Base-by-base conservation (phyloP, 495 filamentous ascomycete species). In the Bacidia gigantensis region DNA sequence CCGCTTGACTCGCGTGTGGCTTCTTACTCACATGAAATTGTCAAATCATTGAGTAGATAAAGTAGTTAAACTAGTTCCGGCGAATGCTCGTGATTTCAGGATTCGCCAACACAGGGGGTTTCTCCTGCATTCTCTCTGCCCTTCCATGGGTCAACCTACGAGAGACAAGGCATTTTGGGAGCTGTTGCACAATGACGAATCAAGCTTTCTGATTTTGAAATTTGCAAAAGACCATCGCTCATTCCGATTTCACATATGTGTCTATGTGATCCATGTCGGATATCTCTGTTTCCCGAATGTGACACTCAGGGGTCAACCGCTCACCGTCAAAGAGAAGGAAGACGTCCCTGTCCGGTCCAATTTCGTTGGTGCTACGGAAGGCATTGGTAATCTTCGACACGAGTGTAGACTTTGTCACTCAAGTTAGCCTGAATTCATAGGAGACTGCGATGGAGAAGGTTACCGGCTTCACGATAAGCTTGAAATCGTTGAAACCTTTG, bases 291-390 rank as follows among this genome's bases (percentile, higher is more conserved):
- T 84, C 79, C 18, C 63, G 68, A 3, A 95, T 69, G n/a, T 68
- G 71, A n/a, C 73, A 70, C 2, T 79, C 69, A 0, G 79, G 74
- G 1, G 79, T 73, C 22, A 95, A 65, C 42, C 69, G 66, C 43
- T 94, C 89, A 17, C 90, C 90, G 56, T 97, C 90, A 65, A 90
- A 92, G 47, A 74, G 66, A 0, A 95, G 68, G 11, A 72, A 72
- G 14, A 95, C 67, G 0, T 70, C 62, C 45, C 73, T 72, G 2
- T 74, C 73, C 2, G 64, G 56, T 1, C 60, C 48, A 14, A 84
- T 61, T 9, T 66, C 56, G 25, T 69, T 66, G n/a, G 64, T 62
- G 12, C 64, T 55, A 46, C 74, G 69, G 58, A 77, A 84, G 1
- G 72, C 73, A 42, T 62, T 60, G 1, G 80, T 65, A 20, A 87